Conservation (phyloP, 306 rosid genomes). For the Dicorynia guianensis region DNA sequence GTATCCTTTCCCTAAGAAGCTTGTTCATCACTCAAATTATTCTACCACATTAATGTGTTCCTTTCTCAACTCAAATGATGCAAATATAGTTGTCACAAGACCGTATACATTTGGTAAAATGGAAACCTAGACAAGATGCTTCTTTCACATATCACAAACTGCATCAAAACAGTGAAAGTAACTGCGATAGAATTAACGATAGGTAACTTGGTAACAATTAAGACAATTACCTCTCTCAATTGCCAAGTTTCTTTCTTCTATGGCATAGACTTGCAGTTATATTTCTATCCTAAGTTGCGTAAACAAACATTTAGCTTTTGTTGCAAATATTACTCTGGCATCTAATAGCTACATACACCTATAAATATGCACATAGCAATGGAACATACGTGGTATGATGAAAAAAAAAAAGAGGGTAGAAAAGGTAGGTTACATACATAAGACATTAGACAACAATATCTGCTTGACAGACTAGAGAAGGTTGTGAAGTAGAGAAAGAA, state of each 20-base stretch:
- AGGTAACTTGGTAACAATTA: not conserved
- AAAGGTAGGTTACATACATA: not conserved
- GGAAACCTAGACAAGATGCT: not conserved
- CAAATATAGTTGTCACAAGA: not conserved
- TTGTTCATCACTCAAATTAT: not conserved
- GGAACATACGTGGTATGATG: not conserved
- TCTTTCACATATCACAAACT: not conserved
- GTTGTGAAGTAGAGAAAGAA: not conserved
- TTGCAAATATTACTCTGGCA: not conserved
- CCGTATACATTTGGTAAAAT: not conserved
- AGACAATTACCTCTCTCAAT: not conserved
- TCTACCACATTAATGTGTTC: no score
- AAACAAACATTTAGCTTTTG: not conserved
- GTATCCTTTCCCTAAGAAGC: not conserved
- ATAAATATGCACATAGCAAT: not conserved
- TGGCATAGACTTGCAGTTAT: not conserved
- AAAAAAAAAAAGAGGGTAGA: constrained; percentile 9
- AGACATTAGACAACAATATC: not conserved
- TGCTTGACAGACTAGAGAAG: not conserved
- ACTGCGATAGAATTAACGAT: not conserved
- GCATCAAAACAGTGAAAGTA: not conserved
- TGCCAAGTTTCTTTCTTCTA: not conserved
- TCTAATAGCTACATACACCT: not conserved
- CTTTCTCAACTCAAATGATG: not conserved
- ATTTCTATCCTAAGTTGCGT: not conserved